Percentiles rank a stretch among this genome's conserved stretches.
phyloP scores from a whole-genome alignment of 805 yeast genomes.

The Zygosaccharomyces bisporus region DNA sequence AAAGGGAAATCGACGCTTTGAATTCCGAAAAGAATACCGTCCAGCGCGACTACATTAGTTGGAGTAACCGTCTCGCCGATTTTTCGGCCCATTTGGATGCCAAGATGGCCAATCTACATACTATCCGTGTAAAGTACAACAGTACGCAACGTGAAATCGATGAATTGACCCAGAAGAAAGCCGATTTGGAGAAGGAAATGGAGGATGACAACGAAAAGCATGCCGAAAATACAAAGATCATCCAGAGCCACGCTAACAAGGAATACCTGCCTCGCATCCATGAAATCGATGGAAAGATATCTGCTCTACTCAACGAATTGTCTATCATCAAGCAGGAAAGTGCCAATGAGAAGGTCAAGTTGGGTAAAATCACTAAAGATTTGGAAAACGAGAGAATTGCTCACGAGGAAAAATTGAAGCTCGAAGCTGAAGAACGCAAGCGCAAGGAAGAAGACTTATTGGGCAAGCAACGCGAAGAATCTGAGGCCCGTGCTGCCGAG shows the following conservation, averaged over 20 bases:
- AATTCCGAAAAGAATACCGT: constrained; percentile 20
- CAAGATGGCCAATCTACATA: constrained; percentile 26
- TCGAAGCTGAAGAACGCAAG: constrained; percentile 27
- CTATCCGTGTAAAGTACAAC: constrained; percentile 19
- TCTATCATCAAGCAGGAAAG: constrained; percentile 31
- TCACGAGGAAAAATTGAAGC: constrained; percentile 27
- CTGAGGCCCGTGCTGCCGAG: constrained; percentile 20
- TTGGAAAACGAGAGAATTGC: constrained; percentile 28
- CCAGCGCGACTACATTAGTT: constrained; percentile 21
- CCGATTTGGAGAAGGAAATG: constrained; percentile 20
- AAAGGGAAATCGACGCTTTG: constrained; percentile 28
- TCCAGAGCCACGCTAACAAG: constrained; percentile 24
- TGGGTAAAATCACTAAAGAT: constrained; percentile 28
- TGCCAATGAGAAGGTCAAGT: constrained; percentile 27
- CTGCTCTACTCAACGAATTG: constrained; percentile 20
- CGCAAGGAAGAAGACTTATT: constrained; percentile 25
- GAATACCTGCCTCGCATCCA: constrained; percentile 26
- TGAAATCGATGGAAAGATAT: constrained; percentile 26
- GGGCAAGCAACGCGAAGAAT: constrained; percentile 26
- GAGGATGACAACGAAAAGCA: constrained; percentile 18
- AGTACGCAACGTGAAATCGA: constrained; percentile 23
- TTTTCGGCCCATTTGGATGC: constrained; percentile 29
- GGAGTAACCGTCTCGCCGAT: constrained; percentile 22
- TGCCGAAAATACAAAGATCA: constrained; percentile 14
- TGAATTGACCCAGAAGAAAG: constrained; percentile 17